Evolutionary conservation across 768 basidiomycete genomes (phyloP), one percentile per base, ranked within the genome.

Genomic region (Hemileccinum impolitum): DNA sequence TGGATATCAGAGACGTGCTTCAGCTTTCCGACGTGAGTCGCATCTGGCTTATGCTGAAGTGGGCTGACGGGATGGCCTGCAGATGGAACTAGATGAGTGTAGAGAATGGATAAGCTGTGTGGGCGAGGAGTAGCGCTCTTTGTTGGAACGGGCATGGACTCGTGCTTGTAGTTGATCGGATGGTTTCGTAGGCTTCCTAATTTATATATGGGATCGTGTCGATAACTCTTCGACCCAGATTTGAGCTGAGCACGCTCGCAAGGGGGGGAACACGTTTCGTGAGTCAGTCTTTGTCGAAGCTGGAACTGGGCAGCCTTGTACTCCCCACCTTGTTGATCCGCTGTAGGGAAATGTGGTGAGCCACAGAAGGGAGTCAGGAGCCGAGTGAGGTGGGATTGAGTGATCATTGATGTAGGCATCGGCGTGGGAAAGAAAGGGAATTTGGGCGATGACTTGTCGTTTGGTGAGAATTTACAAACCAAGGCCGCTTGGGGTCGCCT

Each of bases 351-450:
- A n/a, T n/a, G 28, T 30, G 28, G 28, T 12, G 28, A 30, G 11
- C 11, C n/a, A n/a, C n/a, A n/a, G n/a, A n/a, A n/a, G n/a, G n/a
- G n/a, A n/a, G n/a, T n/a, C n/a, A n/a, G n/a, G n/a, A n/a, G n/a
- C n/a, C n/a, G n/a, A n/a, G n/a, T n/a, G n/a, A n/a, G n/a, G n/a
- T n/a, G n/a, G n/a, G 6, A 23, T 23, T 23, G 23, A 6, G n/a
- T 30, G 28, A 12, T 4, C 23, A 6, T 23, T 23, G 23, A 23
- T 23, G 23, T 23, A 23, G 23, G 11, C 39, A 31, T 39, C 26
- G 13, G 66, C 65, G 65, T 66, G 65, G 64, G 65, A 66, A 66
- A 30, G 23, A 58, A 52, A 49, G n/a, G 23, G 43, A 35, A 52
- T 56, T 54, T 53, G 53, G 47, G 48, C 13, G 52, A 55, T 49